These are phyloP conservation scores for Pisolithus albus DNA, from an alignment of 768 basidiomycete genomes.

Conservation along the genomic window DNA sequence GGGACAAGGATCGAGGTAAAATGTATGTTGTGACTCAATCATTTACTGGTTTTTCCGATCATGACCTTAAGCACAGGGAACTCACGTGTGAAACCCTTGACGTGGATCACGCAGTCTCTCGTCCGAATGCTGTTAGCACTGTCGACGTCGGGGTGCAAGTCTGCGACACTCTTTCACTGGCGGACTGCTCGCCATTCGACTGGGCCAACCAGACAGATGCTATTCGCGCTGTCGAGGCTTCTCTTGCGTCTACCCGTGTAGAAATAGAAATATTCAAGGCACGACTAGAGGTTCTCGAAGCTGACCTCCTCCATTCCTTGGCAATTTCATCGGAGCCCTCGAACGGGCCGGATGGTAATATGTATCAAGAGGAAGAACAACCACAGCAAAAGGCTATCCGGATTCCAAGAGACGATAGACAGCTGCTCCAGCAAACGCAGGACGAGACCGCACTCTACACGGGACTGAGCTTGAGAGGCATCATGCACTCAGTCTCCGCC, in stretches of 20 bases:
- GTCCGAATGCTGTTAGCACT: background rate
- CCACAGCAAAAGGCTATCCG: background rate
- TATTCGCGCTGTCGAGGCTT: conserved; percentile 17
- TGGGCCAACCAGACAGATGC: conserved; percentile 1
- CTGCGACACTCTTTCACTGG: background rate
- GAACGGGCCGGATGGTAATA: background rate
- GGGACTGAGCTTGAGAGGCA: conserved; percentile 4
- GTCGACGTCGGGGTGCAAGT: background rate
- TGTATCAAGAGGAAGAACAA: background rate
- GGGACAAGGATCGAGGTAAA: conserved; percentile 6
- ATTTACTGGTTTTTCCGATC: conserved; percentile 15
- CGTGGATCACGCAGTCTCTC: background rate
- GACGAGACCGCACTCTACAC: background rate
- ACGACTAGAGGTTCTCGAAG: conserved; percentile 24
- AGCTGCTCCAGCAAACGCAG: background rate
- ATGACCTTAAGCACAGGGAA: background rate
- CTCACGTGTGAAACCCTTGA: background rate
- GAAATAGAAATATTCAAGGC: conserved; percentile 21
- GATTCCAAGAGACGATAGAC: background rate
- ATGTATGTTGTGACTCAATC: conserved; percentile 26
- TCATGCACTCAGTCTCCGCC: conserved; percentile 12
- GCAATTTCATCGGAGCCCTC: background rate
- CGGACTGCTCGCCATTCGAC: background rate
- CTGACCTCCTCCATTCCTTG: conserved; percentile 14
- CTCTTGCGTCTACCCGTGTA: conserved; percentile 17